A percentile compares a stretch with the other conserved stretches of the same genome.
Conservation (phyloP, 2,329 filamentous ascomycete species). For the Phyllosticta citriasiana region DNA sequence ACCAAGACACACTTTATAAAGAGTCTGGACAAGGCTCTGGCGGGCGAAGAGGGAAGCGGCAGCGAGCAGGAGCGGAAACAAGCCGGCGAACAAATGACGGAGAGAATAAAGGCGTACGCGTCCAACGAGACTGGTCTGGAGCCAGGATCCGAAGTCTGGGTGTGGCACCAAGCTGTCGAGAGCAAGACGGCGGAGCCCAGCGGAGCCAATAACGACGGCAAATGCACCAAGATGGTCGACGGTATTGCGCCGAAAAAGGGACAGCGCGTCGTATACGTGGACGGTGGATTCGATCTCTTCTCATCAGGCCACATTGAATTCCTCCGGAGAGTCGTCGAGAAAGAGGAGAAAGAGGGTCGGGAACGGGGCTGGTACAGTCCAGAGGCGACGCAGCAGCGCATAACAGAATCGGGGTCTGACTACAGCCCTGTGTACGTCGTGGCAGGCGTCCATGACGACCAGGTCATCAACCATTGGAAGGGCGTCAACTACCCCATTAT, state of each 20-base stretch:
- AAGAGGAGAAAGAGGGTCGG: conserved; percentile 60
- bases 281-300: conserved; percentile 94
- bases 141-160: conserved; percentile 77
- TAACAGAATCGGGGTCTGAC: conserved; percentile 55
- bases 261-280: conserved; percentile 86
- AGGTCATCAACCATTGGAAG: conserved; percentile 93
- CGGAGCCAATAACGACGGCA: conserved; percentile 49
- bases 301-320: conserved; percentile 97
- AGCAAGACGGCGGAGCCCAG: conserved; percentile 16
- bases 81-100: conserved; percentile 58
- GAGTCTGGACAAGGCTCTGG: conserved; percentile 59
- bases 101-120: conserved; percentile 75
- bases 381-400: conserved; percentile 52
- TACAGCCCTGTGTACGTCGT: conserved; percentile 81
- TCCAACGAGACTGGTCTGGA: conserved; percentile 72
- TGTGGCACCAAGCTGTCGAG: conserved; percentile 46
- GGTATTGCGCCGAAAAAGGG: conserved; percentile 64
- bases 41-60: conserved; percentile 63
- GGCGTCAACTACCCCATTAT: conserved; percentile 98
- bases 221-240: conserved; percentile 57
- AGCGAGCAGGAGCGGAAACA: conserved; percentile 55
- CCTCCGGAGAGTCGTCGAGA: conserved; percentile 62
- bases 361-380: conserved; percentile 65
- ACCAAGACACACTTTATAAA: conserved; percentile 91
- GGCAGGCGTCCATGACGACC: conserved; percentile 87